phyloP scores from a whole-genome alignment of 495 filamentous ascomycete species.

The Lentithecium fluviatile region DNA sequence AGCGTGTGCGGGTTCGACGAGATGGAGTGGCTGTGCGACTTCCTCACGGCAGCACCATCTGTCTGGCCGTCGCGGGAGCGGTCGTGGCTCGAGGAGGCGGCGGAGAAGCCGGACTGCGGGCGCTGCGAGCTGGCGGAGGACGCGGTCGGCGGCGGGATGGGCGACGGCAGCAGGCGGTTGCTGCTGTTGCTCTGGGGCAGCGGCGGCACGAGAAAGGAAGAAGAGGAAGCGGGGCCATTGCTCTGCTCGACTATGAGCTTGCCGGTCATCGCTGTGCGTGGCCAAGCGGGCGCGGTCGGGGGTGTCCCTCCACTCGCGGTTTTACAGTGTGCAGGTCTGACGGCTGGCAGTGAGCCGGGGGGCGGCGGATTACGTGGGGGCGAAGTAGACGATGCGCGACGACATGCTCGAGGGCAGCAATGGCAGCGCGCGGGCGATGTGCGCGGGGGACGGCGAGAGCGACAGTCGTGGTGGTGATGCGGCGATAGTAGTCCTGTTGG shows the following conservation, averaged over 20 bases:
- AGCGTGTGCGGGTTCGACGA: constrained; percentile 37
- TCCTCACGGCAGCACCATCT: constrained; percentile 17
- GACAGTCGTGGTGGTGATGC: constrained; percentile 1
- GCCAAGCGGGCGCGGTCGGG: not conserved
- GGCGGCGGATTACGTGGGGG: constrained; percentile 14
- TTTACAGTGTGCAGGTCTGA: too few relatives aligned
- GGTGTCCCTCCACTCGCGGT: not conserved
- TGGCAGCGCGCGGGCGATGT: not conserved
- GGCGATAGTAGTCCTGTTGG: too few relatives aligned
- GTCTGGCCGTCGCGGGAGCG: constrained; percentile 17
- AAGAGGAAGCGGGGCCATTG: constrained; percentile 16
- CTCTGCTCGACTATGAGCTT: constrained; percentile 26
- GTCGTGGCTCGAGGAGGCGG: constrained; percentile 31
- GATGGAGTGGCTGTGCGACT: constrained; percentile 24
- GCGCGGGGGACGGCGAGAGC: not conserved
- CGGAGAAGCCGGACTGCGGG: constrained; percentile 26
- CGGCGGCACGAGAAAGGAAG: not conserved
- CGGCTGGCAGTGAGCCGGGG: constrained; percentile 4
- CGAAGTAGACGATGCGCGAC: not conserved
- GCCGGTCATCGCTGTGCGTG: constrained; percentile 17
- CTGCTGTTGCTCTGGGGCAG: not conserved
- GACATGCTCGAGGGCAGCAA: constrained; percentile 9
- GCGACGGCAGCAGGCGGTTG: constrained; percentile 15
- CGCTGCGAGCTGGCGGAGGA: constrained; percentile 15
- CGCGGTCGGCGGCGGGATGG: constrained; percentile 15